Evolutionary conservation across 2,329 filamentous ascomycete genomes (phyloP).

Genomic region (Fulvia fulva): DNA sequence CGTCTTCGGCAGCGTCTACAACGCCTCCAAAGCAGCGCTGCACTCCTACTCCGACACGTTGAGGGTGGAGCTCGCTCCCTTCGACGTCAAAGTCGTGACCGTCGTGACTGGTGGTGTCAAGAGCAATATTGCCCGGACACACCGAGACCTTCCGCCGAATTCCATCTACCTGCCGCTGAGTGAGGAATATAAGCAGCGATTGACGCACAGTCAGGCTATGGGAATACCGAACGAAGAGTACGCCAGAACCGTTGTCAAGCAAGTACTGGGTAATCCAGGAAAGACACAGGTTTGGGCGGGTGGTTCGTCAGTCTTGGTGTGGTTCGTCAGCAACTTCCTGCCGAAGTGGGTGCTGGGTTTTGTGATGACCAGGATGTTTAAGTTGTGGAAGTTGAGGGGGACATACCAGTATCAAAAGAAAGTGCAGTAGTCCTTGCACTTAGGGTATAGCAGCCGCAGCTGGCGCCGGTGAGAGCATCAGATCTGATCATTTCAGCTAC

Average conservation of each 20-base stretch:
- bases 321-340: slow-evolving; percentile 47
- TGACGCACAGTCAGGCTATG: slow-evolving; percentile 52
- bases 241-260: slow-evolving; percentile 52
- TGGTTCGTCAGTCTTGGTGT: slow-evolving; percentile 47
- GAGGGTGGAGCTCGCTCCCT: slow-evolving; percentile 54
- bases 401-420: slow-evolving; percentile 27
- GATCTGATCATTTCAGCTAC: no score
- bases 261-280: slow-evolving; percentile 42
- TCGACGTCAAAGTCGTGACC: slow-evolving; percentile 46
- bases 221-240: slow-evolving; percentile 52
- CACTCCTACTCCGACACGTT: slow-evolving; percentile 57
- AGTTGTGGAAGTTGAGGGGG: slow-evolving; percentile 43
- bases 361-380: slow-evolving; percentile 50
- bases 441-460: no score
- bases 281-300: slow-evolving; percentile 52
- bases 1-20: slow-evolving; percentile 48
- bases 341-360: slow-evolving; percentile 39
- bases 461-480: no score
- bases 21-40: slow-evolving; percentile 57
- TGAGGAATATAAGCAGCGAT: slow-evolving; percentile 48
- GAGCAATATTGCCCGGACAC: slow-evolving; percentile 53
- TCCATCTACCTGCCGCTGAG: slow-evolving; percentile 52
- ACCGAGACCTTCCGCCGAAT: slow-evolving; percentile 45
- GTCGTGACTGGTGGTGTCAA: slow-evolving; percentile 58
- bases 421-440: background rate